Evolutionary conservation across 495 filamentous ascomycete genomes (phyloP).

Genomic region (Penicillium desertorum): DNA sequence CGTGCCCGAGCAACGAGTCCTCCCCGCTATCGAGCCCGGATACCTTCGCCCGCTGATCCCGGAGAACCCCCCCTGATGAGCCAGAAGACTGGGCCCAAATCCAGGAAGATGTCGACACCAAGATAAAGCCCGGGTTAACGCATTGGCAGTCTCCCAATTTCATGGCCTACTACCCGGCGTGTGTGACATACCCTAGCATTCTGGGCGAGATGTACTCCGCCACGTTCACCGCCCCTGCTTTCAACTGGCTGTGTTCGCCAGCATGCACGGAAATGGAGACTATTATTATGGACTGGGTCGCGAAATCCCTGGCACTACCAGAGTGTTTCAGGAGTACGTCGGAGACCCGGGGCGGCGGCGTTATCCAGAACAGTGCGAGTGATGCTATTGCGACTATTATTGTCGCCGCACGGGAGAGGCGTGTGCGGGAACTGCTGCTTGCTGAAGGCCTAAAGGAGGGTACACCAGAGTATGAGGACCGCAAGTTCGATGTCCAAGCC

Average conservation of each 20-base stretch:
- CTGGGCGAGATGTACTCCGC: conserved; percentile 91
- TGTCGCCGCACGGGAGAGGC: conserved; percentile 83
- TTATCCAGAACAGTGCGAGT: conserved; percentile 91
- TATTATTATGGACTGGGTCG: conserved; percentile 90
- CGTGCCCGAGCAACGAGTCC: conserved; percentile 66
- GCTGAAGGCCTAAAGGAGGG: conserved; percentile 51
- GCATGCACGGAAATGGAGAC: conserved; percentile 97
- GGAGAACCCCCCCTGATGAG: conserved; percentile 65
- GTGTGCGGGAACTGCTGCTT: conserved; percentile 56
- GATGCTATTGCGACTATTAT: conserved; percentile 86
- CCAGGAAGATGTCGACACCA: conserved; percentile 78
- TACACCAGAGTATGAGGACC: conserved; percentile 49
- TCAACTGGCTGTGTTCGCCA: conserved; percentile 97
- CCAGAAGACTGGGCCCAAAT: conserved; percentile 79
- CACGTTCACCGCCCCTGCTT: conserved; percentile 84
- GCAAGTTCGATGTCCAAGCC: conserved; percentile 61
- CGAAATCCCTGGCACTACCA: conserved; percentile 69
- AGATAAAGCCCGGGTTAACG: conserved; percentile 91
- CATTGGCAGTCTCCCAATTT: conserved; percentile 97
- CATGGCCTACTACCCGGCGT: conserved; percentile 93
- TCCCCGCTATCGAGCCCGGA: conserved; percentile 78
- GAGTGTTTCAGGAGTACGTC: conserved; percentile 73
- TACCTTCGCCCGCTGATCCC: conserved; percentile 84
- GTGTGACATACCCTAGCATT: conserved; percentile 78
- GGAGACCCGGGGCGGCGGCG: conserved; percentile 74